These are phyloP conservation scores for Canavalia ensiformis DNA, from an alignment of 306 rosid species.

Conservation along the genomic window DNA sequence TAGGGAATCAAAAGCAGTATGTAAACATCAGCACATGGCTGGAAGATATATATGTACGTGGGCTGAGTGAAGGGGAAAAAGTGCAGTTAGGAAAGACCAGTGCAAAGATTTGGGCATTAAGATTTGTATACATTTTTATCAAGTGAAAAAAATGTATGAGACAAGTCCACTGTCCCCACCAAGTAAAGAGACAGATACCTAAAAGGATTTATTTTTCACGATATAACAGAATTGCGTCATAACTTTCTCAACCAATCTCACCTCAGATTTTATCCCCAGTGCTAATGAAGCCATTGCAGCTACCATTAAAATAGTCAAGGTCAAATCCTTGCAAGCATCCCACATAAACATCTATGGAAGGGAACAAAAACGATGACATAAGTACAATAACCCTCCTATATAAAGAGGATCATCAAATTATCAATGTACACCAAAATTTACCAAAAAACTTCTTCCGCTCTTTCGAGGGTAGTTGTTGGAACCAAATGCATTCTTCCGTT, in stretches of 20 bases:
- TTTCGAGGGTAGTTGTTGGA: constrained; percentile 82
- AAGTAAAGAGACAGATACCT: not conserved
- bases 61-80: not conserved
- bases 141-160: not conserved
- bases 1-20: not conserved
- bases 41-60: not conserved
- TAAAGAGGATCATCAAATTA: constrained; percentile 1
- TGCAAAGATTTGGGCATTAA: not conserved
- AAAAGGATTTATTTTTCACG: not conserved
- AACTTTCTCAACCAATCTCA: constrained; percentile 49
- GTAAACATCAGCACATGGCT: not conserved
- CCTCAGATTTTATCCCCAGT: constrained; percentile 95
- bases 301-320: constrained; percentile 84
- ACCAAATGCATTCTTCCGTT: constrained; percentile 71
- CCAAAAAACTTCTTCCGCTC: constrained; percentile 80
- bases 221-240: constrained; percentile 10
- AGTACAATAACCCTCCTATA: not conserved
- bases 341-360: constrained; percentile 80
- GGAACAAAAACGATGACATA: constrained; percentile 37
- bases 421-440: constrained; percentile 43
- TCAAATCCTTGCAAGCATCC: constrained; percentile 99
- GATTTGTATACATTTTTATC: not conserved
- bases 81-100: constrained; percentile 3
- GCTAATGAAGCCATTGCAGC: constrained; percentile 90
- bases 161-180: not conserved